Conservation (phyloP, 2,329 filamentous ascomycete species). For the Xylaria arbuscula region DNA sequence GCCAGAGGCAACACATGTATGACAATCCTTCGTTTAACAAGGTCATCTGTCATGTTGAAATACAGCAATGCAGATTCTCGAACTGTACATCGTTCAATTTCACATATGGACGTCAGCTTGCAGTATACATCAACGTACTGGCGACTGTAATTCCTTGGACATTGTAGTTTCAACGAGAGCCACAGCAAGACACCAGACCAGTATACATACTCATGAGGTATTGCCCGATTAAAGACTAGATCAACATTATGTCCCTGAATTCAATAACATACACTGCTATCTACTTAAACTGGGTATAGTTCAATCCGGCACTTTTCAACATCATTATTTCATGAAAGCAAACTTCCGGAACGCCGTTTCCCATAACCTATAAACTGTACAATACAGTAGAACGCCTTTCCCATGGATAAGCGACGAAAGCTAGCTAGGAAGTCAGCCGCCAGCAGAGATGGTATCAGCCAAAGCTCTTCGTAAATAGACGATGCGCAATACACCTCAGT, state of each 20-base stretch:
- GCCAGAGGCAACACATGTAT: no score
- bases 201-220: background rate
- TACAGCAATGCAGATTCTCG: no score
- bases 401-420: slow-evolving; percentile 37
- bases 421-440: slow-evolving; percentile 37
- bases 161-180: background rate
- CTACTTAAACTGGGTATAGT: slow-evolving; percentile 27
- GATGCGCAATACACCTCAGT: slow-evolving; percentile 50
- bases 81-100: background rate
- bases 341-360: slow-evolving; percentile 48
- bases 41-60: no score
- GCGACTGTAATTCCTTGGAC: background rate
- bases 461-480: slow-evolving; percentile 39
- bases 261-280: slow-evolving; percentile 35
- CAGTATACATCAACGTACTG: no score
- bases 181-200: background rate
- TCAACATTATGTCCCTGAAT: slow-evolving; percentile 28
- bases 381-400: slow-evolving; percentile 48
- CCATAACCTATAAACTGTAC: slow-evolving; percentile 45
- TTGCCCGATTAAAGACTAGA: slow-evolving; percentile 11
- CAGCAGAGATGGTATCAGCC: slow-evolving; percentile 45
- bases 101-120: background rate
- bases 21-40: no score
- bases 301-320: slow-evolving; percentile 30
- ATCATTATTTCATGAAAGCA: slow-evolving; percentile 34